Percentiles rank a stretch among this genome's conserved stretches.
Evolutionary conservation across 257 asterid genomes (phyloP).

Genomic region (Ballota nigra): DNA sequence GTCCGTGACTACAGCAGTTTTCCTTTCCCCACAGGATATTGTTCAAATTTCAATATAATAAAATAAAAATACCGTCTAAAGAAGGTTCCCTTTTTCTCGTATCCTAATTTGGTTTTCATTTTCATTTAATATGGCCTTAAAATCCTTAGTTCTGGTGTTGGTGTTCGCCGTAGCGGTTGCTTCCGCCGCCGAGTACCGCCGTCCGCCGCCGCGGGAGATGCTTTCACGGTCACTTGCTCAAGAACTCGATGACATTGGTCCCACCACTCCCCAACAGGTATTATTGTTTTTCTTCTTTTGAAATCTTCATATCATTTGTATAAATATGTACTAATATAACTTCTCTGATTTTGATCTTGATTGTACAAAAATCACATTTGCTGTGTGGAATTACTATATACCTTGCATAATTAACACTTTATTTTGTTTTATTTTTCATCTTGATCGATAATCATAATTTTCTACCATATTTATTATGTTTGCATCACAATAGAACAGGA

Average conservation of each 20-base stretch:
- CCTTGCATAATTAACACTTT: not conserved
- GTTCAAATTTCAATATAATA: not conserved
- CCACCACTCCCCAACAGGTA: conserved; percentile 36
- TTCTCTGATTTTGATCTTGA: not conserved
- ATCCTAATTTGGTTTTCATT: not conserved
- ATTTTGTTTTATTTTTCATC: not conserved
- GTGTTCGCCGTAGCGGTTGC: not conserved
- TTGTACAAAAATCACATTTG: not conserved
- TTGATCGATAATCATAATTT: not conserved
- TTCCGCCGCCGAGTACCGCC: conserved; percentile 19
- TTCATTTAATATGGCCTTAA: conserved; percentile 4
- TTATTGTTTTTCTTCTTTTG: too few relatives aligned
- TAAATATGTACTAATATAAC: not conserved
- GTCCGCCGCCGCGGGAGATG: conserved; percentile 26
- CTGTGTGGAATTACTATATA: not conserved
- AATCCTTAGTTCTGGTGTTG: not conserved
- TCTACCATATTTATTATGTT: not conserved
- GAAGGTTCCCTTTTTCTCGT: too few relatives aligned
- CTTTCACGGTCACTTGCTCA: conserved; percentile 8
- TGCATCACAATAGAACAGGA: not conserved
- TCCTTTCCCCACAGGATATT: not conserved
- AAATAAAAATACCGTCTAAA: too few relatives aligned
- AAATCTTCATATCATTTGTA: too few relatives aligned
- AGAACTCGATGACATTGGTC: conserved; percentile 6
- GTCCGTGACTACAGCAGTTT: not conserved